Evolutionary conservation across 768 basidiomycete species (phyloP), one percentile per base, ranked within the genome.

Genomic region (Dioszegia hungarica): DNA sequence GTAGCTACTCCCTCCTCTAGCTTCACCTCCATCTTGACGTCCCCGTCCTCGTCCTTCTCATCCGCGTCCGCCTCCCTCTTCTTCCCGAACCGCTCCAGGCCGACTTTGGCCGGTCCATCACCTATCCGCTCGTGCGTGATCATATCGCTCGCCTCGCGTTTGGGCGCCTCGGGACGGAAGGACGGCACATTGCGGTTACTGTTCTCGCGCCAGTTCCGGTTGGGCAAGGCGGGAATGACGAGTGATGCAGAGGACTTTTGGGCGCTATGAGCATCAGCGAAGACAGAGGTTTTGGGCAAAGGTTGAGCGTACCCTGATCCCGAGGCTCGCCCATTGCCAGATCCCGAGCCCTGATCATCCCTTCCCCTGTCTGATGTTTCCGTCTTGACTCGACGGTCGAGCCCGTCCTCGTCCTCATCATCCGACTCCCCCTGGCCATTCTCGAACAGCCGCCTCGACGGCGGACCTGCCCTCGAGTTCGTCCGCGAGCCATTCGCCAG

Each of bases 141-240:
- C 1, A 38, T 12, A 24, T 68, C 64, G 45, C 50, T 54, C 25
- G 28, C 54, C 1, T 50, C 11, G 36, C 33, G 54, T 10, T 53
- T 29, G 3, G 49, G 49, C 49, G 57, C 57, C 25, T 75, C 70
- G 24, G 75, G 75, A 31, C 68, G 56, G 56, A 68, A 76, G 19
- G 66, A 62, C 15, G 83, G 67, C 59, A 87, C 80, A 71, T 83
- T 85, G 38, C 86, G 81, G 15, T 89, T 88, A 20, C 56, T 29
- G 25, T 4, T 62, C 39, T 72, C 59, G 38, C 90, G 80, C 94
- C 94, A 99, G 72, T 99, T 93, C 25, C 84, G 82, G 68, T 97
- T 94, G 66, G 90, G 80, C 41, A 89, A 79, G 0, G 90, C 80
- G 15, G 93, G 86, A 41, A 99, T 98, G 34, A 95, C 84, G 9